Conservation (phyloP, 257 asterid genomes). For the Apocynum venetum region DNA sequence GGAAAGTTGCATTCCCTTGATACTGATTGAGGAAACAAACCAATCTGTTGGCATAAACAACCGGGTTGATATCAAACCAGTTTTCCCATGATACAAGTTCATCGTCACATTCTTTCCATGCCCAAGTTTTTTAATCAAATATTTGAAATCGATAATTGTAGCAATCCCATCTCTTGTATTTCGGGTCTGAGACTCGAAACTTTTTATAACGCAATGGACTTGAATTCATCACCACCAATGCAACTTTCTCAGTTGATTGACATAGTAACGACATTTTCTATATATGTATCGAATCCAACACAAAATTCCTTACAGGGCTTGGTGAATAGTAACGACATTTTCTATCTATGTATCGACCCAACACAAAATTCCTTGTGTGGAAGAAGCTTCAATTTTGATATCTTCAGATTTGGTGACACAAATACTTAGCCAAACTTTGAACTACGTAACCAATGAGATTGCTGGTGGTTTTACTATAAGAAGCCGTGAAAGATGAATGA, state of each 20-base stretch:
- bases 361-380: constrained; percentile 15
- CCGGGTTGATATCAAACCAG: background rate
- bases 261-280: too few species aligned
- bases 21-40: background rate
- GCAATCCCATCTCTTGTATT: background rate
- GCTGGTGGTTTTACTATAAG: background rate
- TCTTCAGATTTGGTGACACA: background rate
- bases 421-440: background rate
- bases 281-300: too few species aligned
- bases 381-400: constrained; percentile 10
- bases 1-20: too few species aligned
- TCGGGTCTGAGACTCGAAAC: constrained; percentile 6
- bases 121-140: constrained; percentile 22
- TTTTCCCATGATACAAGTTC: background rate
- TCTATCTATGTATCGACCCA: background rate
- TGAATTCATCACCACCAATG: background rate
- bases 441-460: constrained; percentile 8
- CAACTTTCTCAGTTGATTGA: background rate
- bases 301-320: background rate
- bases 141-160: constrained; percentile 5
- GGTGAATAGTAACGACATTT: background rate
- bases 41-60: constrained; percentile 9
- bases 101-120: constrained; percentile 12
- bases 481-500: background rate
- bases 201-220: constrained; percentile 16